Conservation (phyloP, 2,329 filamentous ascomycete genomes). For the Fusarium ambrosium region DNA sequence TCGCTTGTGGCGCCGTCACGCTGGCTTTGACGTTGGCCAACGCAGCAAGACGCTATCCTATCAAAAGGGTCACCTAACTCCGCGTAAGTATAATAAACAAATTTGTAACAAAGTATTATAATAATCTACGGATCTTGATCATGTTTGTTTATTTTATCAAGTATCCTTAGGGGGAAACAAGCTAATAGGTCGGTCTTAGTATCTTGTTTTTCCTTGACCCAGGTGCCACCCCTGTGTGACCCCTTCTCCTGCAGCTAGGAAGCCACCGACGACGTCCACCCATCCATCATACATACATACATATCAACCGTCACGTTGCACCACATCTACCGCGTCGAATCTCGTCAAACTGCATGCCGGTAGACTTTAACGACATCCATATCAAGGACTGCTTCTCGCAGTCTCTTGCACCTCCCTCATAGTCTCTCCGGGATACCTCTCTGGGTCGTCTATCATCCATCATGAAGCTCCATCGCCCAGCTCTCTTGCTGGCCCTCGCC, state of each 20-base stretch:
- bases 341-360: neutral
- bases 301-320: neutral
- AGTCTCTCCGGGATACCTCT: neutral
- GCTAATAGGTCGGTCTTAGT: no score
- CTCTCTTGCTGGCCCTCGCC: constrained; percentile 42
- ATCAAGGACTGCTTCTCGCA: neutral
- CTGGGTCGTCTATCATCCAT: neutral
- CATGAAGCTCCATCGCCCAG: constrained; percentile 44
- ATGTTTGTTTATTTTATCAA: no score
- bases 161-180: no score
- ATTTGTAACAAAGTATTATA: no score
- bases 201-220: no score
- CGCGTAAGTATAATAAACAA: no score
- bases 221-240: neutral
- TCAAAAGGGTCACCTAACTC: no score
- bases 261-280: neutral
- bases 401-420: neutral
- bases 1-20: constrained; percentile 3
- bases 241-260: neutral
- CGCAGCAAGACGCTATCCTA: neutral
- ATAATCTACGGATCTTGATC: no score
- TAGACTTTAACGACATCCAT: neutral
- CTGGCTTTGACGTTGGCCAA: constrained; percentile 4
- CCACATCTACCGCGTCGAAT: neutral
- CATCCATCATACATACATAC: neutral